Conservation (phyloP, 345 rosid species). For the Firmiana major region DNA sequence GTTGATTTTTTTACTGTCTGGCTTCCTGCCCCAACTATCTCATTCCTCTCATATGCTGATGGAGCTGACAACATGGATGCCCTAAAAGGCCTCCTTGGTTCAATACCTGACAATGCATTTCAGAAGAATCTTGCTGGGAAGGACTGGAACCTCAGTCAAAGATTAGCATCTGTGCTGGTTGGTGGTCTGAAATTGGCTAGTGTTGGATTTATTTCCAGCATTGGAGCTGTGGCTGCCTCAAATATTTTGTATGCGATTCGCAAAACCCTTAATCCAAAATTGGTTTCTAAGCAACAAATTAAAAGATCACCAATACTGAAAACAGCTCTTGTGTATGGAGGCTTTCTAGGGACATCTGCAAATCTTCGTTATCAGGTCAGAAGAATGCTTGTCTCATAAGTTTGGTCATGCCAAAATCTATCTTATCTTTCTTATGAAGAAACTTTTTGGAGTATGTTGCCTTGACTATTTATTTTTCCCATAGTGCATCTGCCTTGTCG, state of each 20-base stretch:
- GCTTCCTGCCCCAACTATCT: conserved; percentile 93
- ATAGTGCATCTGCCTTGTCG: background rate
- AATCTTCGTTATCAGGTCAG: conserved; percentile 90
- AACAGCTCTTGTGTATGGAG: conserved; percentile 65
- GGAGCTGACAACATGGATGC: conserved; percentile 59
- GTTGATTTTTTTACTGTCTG: conserved; percentile 92
- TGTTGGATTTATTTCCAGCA: conserved; percentile 83
- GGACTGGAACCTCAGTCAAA: conserved; percentile 71
- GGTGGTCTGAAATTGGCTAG: conserved; percentile 84
- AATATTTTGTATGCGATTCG: conserved; percentile 56
- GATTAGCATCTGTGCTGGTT: conserved; percentile 75
- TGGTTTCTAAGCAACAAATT: conserved; percentile 37
- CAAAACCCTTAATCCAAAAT: conserved; percentile 51
- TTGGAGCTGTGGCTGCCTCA: conserved; percentile 80
- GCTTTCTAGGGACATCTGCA: conserved; percentile 86
- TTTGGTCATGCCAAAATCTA: background rate
- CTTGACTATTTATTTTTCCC: background rate
- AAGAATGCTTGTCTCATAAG: background rate
- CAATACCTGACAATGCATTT: conserved; percentile 93
- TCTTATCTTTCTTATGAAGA: conserved; percentile 1
- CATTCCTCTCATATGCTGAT: conserved; percentile 69
- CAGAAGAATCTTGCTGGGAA: conserved; percentile 80
- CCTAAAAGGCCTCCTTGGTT: conserved; percentile 69
- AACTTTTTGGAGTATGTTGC: background rate
- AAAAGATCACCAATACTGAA: conserved; percentile 84